Percentiles rank a stretch among this genome's conserved stretches.
These are phyloP conservation scores for Chaetomium tenue DNA, from an alignment of 495 filamentous ascomycete species.

Conservation along the genomic window DNA sequence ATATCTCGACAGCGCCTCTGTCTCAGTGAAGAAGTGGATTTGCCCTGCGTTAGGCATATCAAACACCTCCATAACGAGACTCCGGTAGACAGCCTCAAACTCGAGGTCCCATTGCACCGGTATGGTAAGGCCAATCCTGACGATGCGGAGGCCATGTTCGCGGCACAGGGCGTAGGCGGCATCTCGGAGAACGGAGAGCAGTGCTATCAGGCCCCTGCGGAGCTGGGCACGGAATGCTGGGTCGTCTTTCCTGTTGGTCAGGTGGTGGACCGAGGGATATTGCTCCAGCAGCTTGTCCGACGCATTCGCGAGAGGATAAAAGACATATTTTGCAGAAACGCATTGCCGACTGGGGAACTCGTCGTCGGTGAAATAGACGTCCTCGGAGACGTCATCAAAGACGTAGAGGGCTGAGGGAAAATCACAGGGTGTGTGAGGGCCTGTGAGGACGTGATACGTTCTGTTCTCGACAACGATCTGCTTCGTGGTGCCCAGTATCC, in stretches of 20 bases:
- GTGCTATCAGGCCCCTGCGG: background rate
- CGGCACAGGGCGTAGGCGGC: background rate
- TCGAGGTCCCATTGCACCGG: constrained; percentile 2
- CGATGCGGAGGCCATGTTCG: background rate
- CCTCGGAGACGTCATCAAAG: background rate
- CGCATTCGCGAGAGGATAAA: background rate
- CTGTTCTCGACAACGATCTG: background rate
- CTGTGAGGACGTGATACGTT: background rate
- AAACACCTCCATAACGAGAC: background rate
- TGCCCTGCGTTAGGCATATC: background rate
- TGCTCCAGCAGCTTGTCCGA: background rate
- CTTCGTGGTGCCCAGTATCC: background rate
- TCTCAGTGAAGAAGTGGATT: constrained; percentile 1
- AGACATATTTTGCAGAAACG: constrained; percentile 2
- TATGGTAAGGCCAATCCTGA: constrained; percentile 4
- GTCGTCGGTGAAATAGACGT: background rate
- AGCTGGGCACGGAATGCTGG: background rate
- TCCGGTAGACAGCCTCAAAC: background rate
- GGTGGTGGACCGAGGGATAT: background rate
- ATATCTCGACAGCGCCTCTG: constrained; percentile 1
- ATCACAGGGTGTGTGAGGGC: background rate
- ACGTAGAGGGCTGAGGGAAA: background rate
- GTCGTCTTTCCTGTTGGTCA: background rate
- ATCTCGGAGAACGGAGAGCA: background rate
- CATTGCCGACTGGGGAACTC: background rate